Percentiles rank a stretch among this genome's conserved stretches.
Conservation (phyloP, 1,139 yeast genomes). For the Nakaseomyces glabratus region DNA sequence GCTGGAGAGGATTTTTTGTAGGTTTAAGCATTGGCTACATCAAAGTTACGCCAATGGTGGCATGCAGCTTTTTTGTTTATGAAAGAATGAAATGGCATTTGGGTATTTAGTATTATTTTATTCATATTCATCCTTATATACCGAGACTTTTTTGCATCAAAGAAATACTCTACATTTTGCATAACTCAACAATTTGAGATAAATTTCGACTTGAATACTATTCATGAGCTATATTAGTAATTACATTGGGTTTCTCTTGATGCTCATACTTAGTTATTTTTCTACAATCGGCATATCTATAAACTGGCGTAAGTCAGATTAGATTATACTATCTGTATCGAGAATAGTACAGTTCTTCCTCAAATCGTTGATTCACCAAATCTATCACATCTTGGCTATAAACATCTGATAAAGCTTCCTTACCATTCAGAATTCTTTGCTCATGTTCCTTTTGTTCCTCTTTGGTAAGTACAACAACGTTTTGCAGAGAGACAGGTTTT, state of each 20-base stretch:
- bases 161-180: no score
- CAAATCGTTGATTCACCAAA: slow-evolving; percentile 52
- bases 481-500: slow-evolving; percentile 48
- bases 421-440: slow-evolving; percentile 57
- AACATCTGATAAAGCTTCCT: slow-evolving; percentile 50
- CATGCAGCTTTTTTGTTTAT: slow-evolving; percentile 90
- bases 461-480: slow-evolving; percentile 78
- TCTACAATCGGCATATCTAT: no score
- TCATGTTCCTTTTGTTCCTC: slow-evolving; percentile 82
- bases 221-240: no score
- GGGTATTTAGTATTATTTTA: slow-evolving; percentile 40
- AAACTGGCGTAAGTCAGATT: no score
- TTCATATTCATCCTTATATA: no score
- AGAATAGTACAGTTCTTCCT: slow-evolving; percentile 65
- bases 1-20: slow-evolving; percentile 79
- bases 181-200: no score
- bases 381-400: slow-evolving; percentile 54
- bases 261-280: no score
- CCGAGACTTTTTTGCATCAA: no score
- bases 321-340: slow-evolving; percentile 50
- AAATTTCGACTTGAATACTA: no score
- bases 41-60: slow-evolving; percentile 94
- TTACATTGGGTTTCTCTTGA: no score
- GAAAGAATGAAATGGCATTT: slow-evolving; percentile 69
- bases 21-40: slow-evolving; percentile 92